Conservation (phyloP, 1,284 basidiomycete species). For the Anthracocystis walkeri region DNA sequence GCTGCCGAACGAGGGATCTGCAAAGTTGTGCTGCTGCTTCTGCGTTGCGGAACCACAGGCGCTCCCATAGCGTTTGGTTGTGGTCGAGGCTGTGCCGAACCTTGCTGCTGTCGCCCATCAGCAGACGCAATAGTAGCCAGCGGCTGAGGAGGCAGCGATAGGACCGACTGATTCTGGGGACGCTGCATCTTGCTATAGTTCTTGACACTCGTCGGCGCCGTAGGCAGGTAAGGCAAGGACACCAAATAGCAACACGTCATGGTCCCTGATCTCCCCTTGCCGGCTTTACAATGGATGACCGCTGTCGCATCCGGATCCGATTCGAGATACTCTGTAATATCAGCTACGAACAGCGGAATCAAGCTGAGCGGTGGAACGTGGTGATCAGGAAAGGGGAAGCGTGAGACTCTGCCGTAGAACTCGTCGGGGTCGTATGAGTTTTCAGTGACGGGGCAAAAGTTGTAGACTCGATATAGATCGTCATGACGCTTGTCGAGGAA, state of each 20-base stretch:
- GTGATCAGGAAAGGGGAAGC: constrained; percentile 85
- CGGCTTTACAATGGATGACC: constrained; percentile 85
- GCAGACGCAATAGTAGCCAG: constrained; percentile 7
- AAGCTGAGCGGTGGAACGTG: constrained; percentile 82
- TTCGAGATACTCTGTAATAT: constrained; percentile 82
- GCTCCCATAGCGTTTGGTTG: background rate
- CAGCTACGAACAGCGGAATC: constrained; percentile 80
- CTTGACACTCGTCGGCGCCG: constrained; percentile 42
- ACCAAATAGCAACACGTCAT: constrained; percentile 62
- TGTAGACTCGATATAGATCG: constrained; percentile 85
- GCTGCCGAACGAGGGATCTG: constrained; percentile 33
- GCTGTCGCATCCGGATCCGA: constrained; percentile 79
- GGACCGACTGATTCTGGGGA: constrained; percentile 11
- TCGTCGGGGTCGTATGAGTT: constrained; percentile 72
- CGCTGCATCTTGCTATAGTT: constrained; percentile 51
- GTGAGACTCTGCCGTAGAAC: constrained; percentile 76
- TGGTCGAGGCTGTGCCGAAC: background rate
- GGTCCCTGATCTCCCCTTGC: constrained; percentile 62
- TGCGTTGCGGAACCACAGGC: constrained; percentile 4
- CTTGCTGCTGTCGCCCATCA: background rate
- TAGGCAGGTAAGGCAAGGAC: constrained; percentile 54
- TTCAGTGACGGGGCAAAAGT: constrained; percentile 74
- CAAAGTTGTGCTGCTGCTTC: constrained; percentile 26
- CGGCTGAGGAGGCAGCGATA: background rate
- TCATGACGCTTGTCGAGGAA: constrained; percentile 82